A percentile compares a stretch with the other conserved stretches of the same genome.
Evolutionary conservation across 441 rosid genomes (phyloP).

Genomic region (Hura crepitans): DNA sequence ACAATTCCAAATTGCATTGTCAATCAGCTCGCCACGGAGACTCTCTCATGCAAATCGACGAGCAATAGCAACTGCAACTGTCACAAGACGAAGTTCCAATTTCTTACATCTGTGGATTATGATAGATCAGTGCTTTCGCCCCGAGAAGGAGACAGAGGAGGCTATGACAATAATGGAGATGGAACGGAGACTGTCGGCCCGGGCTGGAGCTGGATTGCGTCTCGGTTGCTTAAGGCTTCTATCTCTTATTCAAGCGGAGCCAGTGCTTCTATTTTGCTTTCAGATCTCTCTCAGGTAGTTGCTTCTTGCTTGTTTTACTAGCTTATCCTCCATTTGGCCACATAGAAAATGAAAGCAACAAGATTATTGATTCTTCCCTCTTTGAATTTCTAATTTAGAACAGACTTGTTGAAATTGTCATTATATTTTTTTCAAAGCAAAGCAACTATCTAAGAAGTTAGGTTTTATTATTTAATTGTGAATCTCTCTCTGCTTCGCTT

Average conservation of each 20-base stretch:
- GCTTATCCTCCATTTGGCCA: not conserved
- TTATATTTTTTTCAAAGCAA: no score
- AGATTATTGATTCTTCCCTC: no score
- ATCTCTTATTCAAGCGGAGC: constrained; percentile 82
- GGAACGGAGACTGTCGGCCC: constrained; percentile 38
- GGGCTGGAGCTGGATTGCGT: constrained; percentile 79
- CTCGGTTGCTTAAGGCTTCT: constrained; percentile 73
- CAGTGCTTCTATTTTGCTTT: constrained; percentile 71
- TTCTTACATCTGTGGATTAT: constrained; percentile 65
- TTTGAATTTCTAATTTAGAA: no score
- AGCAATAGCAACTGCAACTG: not conserved
- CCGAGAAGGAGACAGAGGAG: constrained; percentile 30
- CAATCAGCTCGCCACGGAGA: constrained; percentile 5
- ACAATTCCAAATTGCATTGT: not conserved
- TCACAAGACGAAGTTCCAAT: constrained; percentile 43
- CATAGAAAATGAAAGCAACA: no score
- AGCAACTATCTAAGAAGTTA: no score
- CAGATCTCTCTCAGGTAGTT: constrained; percentile 80
- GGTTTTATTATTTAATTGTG: no score
- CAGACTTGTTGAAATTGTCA: no score
- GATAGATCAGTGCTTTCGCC: constrained; percentile 52
- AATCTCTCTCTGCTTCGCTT: no score
- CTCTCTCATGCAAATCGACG: constrained; percentile 37
- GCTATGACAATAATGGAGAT: constrained; percentile 18
- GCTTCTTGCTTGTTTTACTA: not conserved